A percentile compares a stretch with the other conserved stretches of the same genome.
Conservation (phyloP, 768 basidiomycete species). For the Trametes villosa region DNA sequence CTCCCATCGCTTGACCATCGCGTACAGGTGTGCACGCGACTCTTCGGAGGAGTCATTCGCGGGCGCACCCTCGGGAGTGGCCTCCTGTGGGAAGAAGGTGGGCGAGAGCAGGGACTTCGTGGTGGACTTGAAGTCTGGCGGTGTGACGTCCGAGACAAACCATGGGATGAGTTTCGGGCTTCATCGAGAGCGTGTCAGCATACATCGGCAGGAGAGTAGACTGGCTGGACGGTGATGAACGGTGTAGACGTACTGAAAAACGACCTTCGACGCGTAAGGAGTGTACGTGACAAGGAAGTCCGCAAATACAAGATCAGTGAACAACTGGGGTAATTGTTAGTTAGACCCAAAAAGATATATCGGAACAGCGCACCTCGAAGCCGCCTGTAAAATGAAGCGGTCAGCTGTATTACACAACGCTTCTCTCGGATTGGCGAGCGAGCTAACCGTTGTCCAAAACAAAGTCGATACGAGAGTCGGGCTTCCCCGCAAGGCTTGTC, state of each 20-base stretch:
- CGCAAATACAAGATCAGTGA: slow-evolving; percentile 91
- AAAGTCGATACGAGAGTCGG: slow-evolving; percentile 70
- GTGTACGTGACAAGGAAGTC: slow-evolving; percentile 93
- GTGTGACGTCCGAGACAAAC: slow-evolving; percentile 96
- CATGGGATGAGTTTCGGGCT: slow-evolving; percentile 96
- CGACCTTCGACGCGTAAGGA: slow-evolving; percentile 76
- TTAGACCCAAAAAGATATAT: no score
- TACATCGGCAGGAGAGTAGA: no score
- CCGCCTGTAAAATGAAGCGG: slow-evolving; percentile 58
- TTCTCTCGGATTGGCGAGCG: neutral
- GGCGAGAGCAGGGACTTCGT: slow-evolving; percentile 62
- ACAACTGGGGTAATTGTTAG: slow-evolving; percentile 55
- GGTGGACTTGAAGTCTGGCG: slow-evolving; percentile 73
- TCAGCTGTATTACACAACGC: neutral
- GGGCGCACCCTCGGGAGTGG: slow-evolving; percentile 16
- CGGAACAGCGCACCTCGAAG: slow-evolving; percentile 84
- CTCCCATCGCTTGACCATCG: slow-evolving; percentile 75
- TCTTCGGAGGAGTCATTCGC: slow-evolving; percentile 34
- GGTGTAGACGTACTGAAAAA: slow-evolving; percentile 77
- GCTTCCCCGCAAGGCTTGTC: slow-evolving; percentile 49
- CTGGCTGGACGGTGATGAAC: neutral
- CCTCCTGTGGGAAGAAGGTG: slow-evolving; percentile 56
- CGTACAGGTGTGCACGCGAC: slow-evolving; percentile 49
- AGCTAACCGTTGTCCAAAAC: slow-evolving; percentile 85
- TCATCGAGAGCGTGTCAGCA: neutral